These are phyloP conservation scores for Jaapia argillacea DNA, from an alignment of 768 basidiomycete genomes.

Conservation along the genomic window DNA sequence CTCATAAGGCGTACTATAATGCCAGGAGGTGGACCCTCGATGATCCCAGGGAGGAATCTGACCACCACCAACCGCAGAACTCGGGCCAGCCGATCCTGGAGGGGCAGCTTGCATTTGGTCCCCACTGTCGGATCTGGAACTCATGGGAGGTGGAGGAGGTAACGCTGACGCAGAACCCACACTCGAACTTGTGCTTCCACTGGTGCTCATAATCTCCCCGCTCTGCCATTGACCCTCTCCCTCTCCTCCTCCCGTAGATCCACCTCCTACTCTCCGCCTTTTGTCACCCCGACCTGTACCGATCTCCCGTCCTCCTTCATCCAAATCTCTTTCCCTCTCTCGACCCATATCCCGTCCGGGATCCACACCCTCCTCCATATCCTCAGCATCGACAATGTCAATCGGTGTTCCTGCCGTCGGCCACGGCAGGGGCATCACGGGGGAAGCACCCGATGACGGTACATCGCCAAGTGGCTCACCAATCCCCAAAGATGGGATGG, in stretches of 20 bases:
- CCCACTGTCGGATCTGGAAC: constrained; percentile 1
- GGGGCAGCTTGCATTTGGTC: not conserved
- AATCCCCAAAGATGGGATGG: constrained; percentile 26
- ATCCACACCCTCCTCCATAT: constrained; percentile 2
- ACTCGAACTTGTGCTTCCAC: constrained; percentile 10
- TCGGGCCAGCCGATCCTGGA: not conserved
- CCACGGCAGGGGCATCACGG: constrained; percentile 4
- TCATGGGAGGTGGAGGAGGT: too few relatives aligned
- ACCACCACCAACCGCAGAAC: not conserved
- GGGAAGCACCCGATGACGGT: constrained; percentile 3
- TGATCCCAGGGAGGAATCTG: constrained; percentile 3
- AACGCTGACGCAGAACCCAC: constrained; percentile 4
- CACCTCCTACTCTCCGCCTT: constrained; percentile 6
- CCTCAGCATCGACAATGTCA: constrained; percentile 4
- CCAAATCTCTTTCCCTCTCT: constrained; percentile 7
- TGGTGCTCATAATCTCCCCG: constrained; percentile 17
- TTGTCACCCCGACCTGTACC: not conserved
- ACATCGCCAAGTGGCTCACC: constrained; percentile 11
- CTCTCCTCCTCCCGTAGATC: constrained; percentile 10
- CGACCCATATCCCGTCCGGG: constrained; percentile 7
- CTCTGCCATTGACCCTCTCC: constrained; percentile 14
- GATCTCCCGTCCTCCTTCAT: constrained; percentile 8
- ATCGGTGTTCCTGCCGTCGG: constrained; percentile 9
- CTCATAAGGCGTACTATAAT: constrained; percentile 13
- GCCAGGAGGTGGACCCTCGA: constrained; percentile 13